Percentiles rank a stretch among this genome's conserved stretches.
phyloP scores from a whole-genome alignment of 2,329 filamentous ascomycete species.

The Aspergillus fructus region DNA sequence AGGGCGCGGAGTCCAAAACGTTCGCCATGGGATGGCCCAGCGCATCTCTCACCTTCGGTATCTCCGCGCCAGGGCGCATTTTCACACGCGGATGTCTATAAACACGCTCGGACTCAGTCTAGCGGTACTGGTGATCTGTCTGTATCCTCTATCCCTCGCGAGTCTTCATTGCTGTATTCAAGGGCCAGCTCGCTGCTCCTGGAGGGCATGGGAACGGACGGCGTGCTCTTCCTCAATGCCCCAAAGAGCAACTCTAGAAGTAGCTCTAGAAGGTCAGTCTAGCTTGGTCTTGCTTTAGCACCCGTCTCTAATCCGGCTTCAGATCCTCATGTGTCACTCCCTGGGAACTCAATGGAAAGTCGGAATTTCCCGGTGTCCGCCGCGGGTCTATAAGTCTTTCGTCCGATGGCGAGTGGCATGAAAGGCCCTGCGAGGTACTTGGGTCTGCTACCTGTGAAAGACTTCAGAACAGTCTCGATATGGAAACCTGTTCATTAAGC shows the following conservation, averaged over 20 bases:
- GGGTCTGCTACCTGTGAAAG: slow-evolving; percentile 10
- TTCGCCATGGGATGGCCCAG: background rate
- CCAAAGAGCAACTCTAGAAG: slow-evolving; percentile 17
- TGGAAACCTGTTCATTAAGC: slow-evolving; percentile 2
- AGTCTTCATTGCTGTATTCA: slow-evolving; percentile 34
- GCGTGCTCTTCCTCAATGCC: slow-evolving; percentile 29
- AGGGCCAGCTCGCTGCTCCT: slow-evolving; percentile 45
- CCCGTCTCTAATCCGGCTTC: background rate
- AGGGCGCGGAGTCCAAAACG: background rate
- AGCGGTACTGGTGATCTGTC: slow-evolving; percentile 12
- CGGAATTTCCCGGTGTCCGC: slow-evolving; percentile 2
- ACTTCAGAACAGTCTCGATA: background rate
- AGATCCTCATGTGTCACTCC: slow-evolving; percentile 13
- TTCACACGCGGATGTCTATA: slow-evolving; percentile 3
- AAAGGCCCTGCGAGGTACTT: slow-evolving; percentile 16
- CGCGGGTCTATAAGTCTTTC: slow-evolving; percentile 9
- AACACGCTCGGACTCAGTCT: slow-evolving; percentile 8
- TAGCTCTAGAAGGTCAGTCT: slow-evolving; percentile 13
- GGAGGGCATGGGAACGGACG: slow-evolving; percentile 40
- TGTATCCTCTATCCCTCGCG: slow-evolving; percentile 12
- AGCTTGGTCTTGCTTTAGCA: background rate
- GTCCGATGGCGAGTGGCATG: slow-evolving; percentile 13
- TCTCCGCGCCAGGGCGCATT: background rate
- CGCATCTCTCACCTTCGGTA: background rate
- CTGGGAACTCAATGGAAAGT: slow-evolving; percentile 14